Conservation (phyloP, 1,284 basidiomycete species). For the Sporisorium graminicola region DNA sequence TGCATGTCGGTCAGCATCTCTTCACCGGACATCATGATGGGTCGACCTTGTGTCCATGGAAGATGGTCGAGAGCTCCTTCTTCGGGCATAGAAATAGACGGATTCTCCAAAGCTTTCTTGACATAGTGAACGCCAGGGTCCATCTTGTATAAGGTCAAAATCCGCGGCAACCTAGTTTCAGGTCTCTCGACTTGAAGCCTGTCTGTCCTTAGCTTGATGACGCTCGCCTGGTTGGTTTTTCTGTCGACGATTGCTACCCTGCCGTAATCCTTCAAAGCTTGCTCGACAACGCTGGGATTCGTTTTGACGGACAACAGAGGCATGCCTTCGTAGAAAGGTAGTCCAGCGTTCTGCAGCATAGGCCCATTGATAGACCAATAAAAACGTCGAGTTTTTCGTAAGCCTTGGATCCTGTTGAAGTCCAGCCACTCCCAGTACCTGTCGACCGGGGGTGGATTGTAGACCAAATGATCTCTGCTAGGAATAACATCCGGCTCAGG, state of each 20-base stretch:
- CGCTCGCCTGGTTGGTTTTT: background rate
- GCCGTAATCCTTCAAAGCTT: conserved; percentile 2
- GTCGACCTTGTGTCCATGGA: too few relatives aligned
- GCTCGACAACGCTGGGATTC: background rate
- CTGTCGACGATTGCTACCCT: background rate
- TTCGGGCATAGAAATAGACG: too few relatives aligned
- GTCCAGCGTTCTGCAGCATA: background rate
- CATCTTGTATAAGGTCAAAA: background rate
- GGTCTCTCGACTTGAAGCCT: background rate
- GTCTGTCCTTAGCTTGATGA: background rate
- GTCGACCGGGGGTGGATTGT: background rate
- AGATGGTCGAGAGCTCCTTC: too few relatives aligned
- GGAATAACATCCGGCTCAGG: too few relatives aligned
- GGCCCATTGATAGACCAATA: too few relatives aligned
- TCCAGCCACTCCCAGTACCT: background rate
- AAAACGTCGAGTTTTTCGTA: background rate
- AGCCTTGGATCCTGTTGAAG: background rate
- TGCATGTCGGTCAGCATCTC: too few relatives aligned
- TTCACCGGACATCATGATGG: too few relatives aligned
- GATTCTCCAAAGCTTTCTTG: background rate
- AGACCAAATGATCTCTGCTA: too few relatives aligned
- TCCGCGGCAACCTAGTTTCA: background rate
- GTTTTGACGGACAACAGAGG: background rate
- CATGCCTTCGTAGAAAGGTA: background rate
- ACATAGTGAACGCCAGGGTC: background rate